These are phyloP conservation scores for Phytophthora melonis DNA, from an alignment of 352 stramenopile genomes.

Conservation along the genomic window DNA sequence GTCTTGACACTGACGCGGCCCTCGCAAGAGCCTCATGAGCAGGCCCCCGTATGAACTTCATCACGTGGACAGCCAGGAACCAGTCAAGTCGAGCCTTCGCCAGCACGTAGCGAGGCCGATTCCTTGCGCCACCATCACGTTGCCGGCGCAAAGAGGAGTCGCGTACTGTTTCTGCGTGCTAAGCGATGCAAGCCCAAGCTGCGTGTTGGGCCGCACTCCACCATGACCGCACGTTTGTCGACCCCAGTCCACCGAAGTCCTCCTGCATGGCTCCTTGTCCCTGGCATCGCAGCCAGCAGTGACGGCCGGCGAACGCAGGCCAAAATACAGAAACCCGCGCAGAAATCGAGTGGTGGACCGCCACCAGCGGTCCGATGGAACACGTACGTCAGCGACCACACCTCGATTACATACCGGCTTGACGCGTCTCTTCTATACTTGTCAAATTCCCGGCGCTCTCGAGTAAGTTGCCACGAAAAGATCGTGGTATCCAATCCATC, in stretches of 20 bases:
- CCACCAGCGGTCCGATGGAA: background rate
- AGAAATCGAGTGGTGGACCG: slow-evolving; percentile 10
- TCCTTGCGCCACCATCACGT: slow-evolving; percentile 2
- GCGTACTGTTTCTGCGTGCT: slow-evolving; percentile 14
- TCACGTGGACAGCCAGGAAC: background rate
- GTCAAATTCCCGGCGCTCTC: slow-evolving; percentile 1
- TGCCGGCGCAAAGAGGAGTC: slow-evolving; percentile 7
- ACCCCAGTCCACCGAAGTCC: too few species aligned
- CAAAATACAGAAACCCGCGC: slow-evolving; percentile 2
- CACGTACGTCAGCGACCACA: background rate
- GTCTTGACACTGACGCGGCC: background rate
- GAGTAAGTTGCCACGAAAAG: slow-evolving; percentile 10
- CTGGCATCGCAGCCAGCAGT: too few species aligned
- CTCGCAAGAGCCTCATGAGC: background rate
- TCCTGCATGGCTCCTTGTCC: background rate
- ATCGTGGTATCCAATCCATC: slow-evolving; percentile 18
- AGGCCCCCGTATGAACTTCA: too few species aligned
- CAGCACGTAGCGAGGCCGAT: background rate
- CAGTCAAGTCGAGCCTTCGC: background rate
- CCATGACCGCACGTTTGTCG: background rate
- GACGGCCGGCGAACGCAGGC: background rate
- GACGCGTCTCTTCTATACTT: slow-evolving; percentile 5
- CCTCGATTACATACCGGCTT: background rate
- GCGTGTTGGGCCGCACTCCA: background rate
- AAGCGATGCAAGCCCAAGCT: slow-evolving; percentile 1